phyloP scores from a whole-genome alignment of 2,329 filamentous ascomycete genomes.

The Aquanectria penicillioides region DNA sequence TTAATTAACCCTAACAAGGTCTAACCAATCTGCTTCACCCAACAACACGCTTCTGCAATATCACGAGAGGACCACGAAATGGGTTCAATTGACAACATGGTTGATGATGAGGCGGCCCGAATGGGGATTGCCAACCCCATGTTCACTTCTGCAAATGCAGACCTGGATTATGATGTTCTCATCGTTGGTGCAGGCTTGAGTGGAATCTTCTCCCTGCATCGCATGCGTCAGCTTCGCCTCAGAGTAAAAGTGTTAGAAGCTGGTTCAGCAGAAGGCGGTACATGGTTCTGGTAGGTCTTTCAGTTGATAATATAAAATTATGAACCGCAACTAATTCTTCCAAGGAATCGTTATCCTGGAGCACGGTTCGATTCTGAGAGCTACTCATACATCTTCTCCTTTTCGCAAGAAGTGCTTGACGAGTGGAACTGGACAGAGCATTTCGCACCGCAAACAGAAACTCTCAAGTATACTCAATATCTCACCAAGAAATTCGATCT shows the following conservation, averaged over 20 bases:
- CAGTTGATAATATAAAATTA: no score
- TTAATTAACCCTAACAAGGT: no score
- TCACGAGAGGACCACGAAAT: no score
- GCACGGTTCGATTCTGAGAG: conserved; percentile 51
- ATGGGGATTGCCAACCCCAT: no score
- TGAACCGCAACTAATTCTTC: no score
- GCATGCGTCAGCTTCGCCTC: conserved; percentile 47
- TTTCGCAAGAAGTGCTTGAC: conserved; percentile 50
- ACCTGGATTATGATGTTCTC: conserved; percentile 34
- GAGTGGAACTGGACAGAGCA: conserved; percentile 53
- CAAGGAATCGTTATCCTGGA: conserved; percentile 53
- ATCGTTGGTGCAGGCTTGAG: conserved; percentile 43
- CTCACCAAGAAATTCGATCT: conserved; percentile 35
- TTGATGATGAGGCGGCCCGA: no score
- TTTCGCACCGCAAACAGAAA: conserved; percentile 42
- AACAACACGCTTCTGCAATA: no score
- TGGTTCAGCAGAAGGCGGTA: conserved; percentile 34
- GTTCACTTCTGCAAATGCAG: not conserved
- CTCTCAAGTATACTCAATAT: conserved; percentile 17
- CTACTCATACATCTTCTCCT: conserved; percentile 55
- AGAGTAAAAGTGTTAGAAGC: conserved; percentile 31
- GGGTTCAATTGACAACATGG: no score
- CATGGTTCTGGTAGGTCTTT: conserved; percentile 37
- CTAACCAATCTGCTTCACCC: no score
- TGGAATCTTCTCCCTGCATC: conserved; percentile 53